phyloP scores from a whole-genome alignment of 352 stramenopile species.

The Globisporangium cystogenes region DNA sequence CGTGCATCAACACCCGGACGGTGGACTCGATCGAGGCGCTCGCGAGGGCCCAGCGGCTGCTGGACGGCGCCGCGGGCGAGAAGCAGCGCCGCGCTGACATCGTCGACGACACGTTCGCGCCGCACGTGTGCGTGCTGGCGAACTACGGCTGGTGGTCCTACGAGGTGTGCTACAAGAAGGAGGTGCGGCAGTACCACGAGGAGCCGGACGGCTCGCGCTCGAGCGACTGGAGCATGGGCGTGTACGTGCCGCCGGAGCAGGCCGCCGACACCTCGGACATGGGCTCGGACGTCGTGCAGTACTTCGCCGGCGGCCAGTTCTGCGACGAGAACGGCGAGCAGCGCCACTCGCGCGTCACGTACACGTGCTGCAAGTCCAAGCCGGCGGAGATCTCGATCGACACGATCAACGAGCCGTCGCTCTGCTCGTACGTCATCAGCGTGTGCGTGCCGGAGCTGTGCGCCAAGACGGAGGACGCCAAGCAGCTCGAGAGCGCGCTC shows the following conservation, averaged over 20 bases:
- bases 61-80: conserved; percentile 24
- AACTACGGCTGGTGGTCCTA: conserved; percentile 82
- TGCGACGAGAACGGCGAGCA: conserved; percentile 81
- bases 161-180: conserved; percentile 72
- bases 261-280: conserved; percentile 16
- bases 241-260: conserved; percentile 34
- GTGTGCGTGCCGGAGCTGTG: conserved; percentile 80
- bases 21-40: conserved; percentile 41
- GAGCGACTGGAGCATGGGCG: conserved; percentile 83
- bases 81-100: conserved; percentile 31
- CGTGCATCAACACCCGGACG: conserved; percentile 60
- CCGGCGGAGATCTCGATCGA: conserved; percentile 48
- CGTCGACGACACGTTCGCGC: conserved; percentile 44
- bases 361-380: conserved; percentile 69
- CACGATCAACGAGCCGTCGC: conserved; percentile 72
- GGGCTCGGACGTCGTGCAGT: conserved; percentile 55
- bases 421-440: conserved; percentile 77
- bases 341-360: conserved; percentile 69
- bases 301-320: conserved; percentile 68
- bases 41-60: conserved; percentile 29
- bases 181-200: conserved; percentile 81
- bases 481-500: conserved; percentile 7
- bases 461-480: conserved; percentile 20
- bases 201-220: conserved; percentile 60
- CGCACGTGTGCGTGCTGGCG: conserved; percentile 46